phyloP scores from a whole-genome alignment of 192 early-diverging fungal genomes.

The Rhizophlyctis rosea region DNA sequence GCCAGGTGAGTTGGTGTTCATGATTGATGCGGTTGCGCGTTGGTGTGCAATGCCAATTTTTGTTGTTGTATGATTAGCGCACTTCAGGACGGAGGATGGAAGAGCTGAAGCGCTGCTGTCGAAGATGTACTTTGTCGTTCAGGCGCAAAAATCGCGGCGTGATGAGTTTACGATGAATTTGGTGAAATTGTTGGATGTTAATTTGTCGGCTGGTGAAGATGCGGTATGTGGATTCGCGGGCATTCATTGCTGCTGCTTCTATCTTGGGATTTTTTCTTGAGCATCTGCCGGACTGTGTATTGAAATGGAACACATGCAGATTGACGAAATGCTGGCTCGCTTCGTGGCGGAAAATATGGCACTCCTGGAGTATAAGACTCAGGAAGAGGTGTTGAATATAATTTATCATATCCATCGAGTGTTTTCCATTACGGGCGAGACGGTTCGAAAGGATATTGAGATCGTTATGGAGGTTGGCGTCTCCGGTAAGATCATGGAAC shows the following conservation, averaged over 20 bases:
- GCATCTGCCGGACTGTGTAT: too few relatives aligned
- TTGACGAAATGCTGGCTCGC: too few relatives aligned
- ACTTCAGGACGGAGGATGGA: too few relatives aligned
- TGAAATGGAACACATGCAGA: too few relatives aligned
- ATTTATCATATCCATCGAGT: constrained; percentile 71
- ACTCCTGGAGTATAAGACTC: constrained; percentile 70
- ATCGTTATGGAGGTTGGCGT: constrained; percentile 5
- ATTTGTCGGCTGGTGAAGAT: constrained; percentile 27
- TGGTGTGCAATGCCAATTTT: background rate
- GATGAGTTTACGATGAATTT: constrained; percentile 70
- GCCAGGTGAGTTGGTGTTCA: constrained; percentile 2
- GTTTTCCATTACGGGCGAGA: constrained; percentile 68
- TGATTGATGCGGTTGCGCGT: background rate
- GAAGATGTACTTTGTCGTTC: constrained; percentile 66
- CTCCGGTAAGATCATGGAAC: constrained; percentile 6
- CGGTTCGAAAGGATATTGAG: constrained; percentile 43
- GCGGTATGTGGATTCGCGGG: too few relatives aligned
- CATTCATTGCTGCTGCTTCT: too few relatives aligned
- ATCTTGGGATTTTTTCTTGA: too few relatives aligned
- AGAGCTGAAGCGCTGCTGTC: constrained; percentile 54
- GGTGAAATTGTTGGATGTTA: constrained; percentile 68
- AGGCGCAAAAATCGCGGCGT: constrained; percentile 61
- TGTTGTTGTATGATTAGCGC: too few relatives aligned
- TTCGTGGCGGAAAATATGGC: constrained; percentile 87
- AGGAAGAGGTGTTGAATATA: constrained; percentile 78